A percentile compares a stretch with the other conserved stretches of the same genome.
Evolutionary conservation across 768 basidiomycete genomes (phyloP).

Genomic region (Tulasnella calospora): DNA sequence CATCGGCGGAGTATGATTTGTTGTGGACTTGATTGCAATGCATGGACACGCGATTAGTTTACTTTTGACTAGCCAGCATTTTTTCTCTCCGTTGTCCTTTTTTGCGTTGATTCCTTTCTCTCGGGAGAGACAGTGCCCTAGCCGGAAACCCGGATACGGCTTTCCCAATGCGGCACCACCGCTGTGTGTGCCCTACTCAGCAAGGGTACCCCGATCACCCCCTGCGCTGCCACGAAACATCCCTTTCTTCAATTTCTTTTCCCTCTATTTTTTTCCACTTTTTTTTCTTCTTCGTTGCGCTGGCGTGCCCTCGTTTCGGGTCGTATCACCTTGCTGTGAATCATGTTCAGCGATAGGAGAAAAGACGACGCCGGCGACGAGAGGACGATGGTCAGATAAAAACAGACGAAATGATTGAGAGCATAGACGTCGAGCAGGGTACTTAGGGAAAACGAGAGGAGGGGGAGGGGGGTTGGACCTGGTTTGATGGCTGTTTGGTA

Average conservation of each 20-base stretch:
- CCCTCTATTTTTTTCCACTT: not conserved
- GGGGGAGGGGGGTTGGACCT: not conserved
- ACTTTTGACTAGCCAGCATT: conserved; percentile 5
- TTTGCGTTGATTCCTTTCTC: not conserved
- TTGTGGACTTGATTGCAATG: not conserved
- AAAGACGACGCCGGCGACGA: not conserved
- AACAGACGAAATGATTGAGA: not conserved
- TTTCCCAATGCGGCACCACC: conserved; percentile 4
- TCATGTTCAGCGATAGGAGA: not conserved
- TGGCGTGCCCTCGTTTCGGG: not conserved
- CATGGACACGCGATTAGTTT: not conserved
- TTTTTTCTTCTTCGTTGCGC: not conserved
- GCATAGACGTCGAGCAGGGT: not conserved
- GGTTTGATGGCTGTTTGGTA: not conserved
- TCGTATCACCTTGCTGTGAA: not conserved
- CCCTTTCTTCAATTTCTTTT: not conserved
- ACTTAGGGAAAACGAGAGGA: not conserved
- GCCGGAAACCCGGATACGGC: not conserved
- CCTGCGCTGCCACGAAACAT: not conserved
- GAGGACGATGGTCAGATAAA: not conserved
- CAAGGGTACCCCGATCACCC: not conserved
- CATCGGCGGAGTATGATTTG: conserved; percentile 11
- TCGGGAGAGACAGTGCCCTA: conserved; percentile 1
- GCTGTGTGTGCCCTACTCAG: conserved; percentile 3
- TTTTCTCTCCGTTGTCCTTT: conserved; percentile 1